Base-by-base conservation (phyloP, 805 yeast species). In the Soucietia sequanensis region DNA sequence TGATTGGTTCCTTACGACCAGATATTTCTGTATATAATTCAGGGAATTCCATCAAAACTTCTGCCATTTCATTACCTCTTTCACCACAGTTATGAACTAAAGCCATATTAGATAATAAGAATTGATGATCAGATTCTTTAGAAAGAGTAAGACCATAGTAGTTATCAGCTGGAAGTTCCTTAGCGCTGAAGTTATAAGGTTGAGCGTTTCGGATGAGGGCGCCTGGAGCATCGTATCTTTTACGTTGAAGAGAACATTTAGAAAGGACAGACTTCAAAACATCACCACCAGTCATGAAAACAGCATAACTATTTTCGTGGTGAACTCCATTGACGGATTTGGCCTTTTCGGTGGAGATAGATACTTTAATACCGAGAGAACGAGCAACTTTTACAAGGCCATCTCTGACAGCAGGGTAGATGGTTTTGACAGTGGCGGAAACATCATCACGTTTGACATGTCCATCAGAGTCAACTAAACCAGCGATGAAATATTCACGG, bases 1-100 rank as follows among this genome's bases (percentile, higher is more conserved):
- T 93, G 60, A 93, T 93, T 47, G 98, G 97, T 72, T 93, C 99
- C 70, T 90, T 86, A 56, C 86, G 81, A 50, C 98, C 99, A 40
- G 80, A 76, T 39, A 88, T 72, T 65, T 89, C 96, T 39, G 96
- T 90, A 66, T 68, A 87, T 60, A 93, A 75, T 66, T 93, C 98
- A 32, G 99, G 99, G 88, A 93, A 93, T 70, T 93, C 99, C 96
- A 91, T 90, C 66, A 93, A 76, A 23, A 93, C 99, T 69, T 93
- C 99, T 35, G 98, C 97, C 98, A 93, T 93, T 72, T 93, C 99
- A 56, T 93, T 93, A 60, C 99, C 99, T 44, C 99, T 68, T 72
- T 91, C 99, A 58, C 98, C 98, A 62, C 86, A 73, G 36, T 46
- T 47, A 27, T 46, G 49, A 12, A 43, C 53, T 8, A 65, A 38